Conservation (phyloP, 225 moss, liverwort and hornwort species). For the Ulota crispa region DNA sequence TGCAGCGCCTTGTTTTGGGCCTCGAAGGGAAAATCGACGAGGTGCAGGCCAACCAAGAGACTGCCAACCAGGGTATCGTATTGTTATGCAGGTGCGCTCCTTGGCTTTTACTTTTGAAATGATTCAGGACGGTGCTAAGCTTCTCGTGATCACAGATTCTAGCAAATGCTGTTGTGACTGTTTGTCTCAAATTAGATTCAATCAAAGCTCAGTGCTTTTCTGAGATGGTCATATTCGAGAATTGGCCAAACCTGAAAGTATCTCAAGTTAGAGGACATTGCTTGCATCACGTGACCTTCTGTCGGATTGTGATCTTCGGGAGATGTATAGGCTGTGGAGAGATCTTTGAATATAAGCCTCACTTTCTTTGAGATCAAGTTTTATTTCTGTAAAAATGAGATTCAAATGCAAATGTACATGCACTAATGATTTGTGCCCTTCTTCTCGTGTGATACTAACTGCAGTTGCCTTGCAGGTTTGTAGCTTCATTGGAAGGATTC, state of each 20-base stretch:
- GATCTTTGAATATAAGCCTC: background rate
- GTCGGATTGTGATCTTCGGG: background rate
- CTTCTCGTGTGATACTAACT: constrained; percentile 17
- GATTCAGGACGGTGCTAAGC: background rate
- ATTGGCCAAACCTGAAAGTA: background rate
- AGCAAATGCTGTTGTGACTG: background rate
- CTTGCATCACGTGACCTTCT: background rate
- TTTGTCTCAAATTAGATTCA: background rate
- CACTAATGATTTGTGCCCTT: background rate
- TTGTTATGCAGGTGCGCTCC: constrained; percentile 41
- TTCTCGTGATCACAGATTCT: constrained; percentile 2
- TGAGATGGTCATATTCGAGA: background rate
- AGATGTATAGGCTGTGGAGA: background rate
- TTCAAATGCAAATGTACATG: background rate
- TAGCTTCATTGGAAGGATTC: constrained; percentile 46
- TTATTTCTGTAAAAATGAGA: background rate
- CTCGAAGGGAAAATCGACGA: constrained; percentile 52
- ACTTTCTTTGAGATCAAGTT: background rate
- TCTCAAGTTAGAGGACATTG: background rate
- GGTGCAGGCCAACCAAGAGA: constrained; percentile 50
- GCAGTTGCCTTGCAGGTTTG: constrained; percentile 34
- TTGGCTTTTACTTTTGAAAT: background rate
- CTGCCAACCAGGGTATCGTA: constrained; percentile 54
- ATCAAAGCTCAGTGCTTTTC: background rate
- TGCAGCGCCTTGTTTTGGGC: constrained; percentile 54